Evolutionary conservation across 2,329 filamentous ascomycete species (phyloP).

Genomic region (Penicillium sumatraense): DNA sequence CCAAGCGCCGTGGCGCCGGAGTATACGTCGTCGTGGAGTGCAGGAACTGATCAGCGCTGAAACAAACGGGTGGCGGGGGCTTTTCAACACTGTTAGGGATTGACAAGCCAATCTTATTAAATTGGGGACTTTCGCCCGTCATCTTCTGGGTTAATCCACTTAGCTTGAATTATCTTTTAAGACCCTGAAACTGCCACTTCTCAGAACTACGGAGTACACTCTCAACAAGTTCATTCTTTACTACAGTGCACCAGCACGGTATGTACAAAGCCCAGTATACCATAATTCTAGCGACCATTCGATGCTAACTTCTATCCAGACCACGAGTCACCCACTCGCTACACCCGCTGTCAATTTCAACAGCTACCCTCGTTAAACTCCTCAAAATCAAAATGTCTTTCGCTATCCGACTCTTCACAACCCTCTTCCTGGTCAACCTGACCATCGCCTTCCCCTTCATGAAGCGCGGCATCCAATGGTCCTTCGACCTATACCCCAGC

Average conservation of each 20-base stretch:
- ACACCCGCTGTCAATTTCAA: background rate
- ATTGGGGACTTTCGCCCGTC: background rate
- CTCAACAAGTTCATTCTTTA: background rate
- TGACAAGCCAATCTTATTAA: constrained; percentile 3
- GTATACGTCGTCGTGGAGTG: background rate
- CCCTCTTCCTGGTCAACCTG: constrained; percentile 3
- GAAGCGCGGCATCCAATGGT: constrained; percentile 24
- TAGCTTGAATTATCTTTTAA: background rate
- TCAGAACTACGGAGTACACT: too few species aligned
- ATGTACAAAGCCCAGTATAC: background rate
- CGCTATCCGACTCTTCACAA: constrained; percentile 9
- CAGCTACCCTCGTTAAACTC: background rate
- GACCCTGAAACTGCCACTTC: background rate
- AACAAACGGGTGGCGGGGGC: constrained; percentile 2
- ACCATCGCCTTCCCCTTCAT: constrained; percentile 24
- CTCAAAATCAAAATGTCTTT: background rate
- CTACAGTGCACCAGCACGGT: background rate
- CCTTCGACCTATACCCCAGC: constrained; percentile 26
- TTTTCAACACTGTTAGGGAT: background rate
- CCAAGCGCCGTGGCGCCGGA: background rate
- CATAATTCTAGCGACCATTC: too few species aligned
- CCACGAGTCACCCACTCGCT: background rate
- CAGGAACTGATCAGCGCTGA: constrained; percentile 1
- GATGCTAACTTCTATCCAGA: background rate
- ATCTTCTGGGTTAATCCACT: background rate